phyloP scores from a whole-genome alignment of 306 rosid species.

The Vigna trinervia region DNA sequence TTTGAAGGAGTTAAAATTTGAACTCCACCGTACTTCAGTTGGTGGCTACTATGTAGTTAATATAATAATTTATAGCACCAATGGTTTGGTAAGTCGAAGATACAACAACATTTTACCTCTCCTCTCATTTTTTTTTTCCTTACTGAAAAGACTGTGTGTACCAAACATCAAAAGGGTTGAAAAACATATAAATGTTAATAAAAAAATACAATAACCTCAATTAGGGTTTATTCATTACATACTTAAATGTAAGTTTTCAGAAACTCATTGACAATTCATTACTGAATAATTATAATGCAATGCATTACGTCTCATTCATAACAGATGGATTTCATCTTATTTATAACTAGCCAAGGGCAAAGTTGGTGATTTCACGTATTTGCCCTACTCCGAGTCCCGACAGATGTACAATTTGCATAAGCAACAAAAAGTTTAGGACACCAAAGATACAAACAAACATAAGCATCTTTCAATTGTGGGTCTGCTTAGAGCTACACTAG shows the following conservation, averaged over 20 bases:
- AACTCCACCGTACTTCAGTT: neutral
- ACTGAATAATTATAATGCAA: constrained; percentile 41
- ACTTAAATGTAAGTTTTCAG: neutral
- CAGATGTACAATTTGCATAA: constrained; percentile 23
- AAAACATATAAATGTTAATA: neutral
- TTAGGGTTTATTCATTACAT: neutral
- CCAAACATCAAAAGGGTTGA: neutral
- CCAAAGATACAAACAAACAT: constrained; percentile 23
- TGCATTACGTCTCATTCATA: neutral
- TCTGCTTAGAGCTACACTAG: neutral
- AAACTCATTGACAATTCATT: constrained; percentile 18
- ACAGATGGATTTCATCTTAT: neutral
- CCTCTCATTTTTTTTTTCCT: neutral
- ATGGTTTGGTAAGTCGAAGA: neutral
- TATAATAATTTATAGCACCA: neutral
- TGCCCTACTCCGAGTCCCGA: constrained; percentile 3
- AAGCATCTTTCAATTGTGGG: constrained; percentile 29
- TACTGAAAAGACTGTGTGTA: neutral
- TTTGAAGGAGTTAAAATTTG: neutral
- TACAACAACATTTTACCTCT: neutral
- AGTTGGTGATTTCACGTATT: neutral
- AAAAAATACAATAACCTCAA: neutral
- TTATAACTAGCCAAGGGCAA: neutral
- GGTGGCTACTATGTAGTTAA: neutral
- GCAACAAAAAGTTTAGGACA: constrained; percentile 44